Evolutionary conservation across 805 yeast genomes (phyloP).

Genomic region (Myxozyma nipponensis): DNA sequence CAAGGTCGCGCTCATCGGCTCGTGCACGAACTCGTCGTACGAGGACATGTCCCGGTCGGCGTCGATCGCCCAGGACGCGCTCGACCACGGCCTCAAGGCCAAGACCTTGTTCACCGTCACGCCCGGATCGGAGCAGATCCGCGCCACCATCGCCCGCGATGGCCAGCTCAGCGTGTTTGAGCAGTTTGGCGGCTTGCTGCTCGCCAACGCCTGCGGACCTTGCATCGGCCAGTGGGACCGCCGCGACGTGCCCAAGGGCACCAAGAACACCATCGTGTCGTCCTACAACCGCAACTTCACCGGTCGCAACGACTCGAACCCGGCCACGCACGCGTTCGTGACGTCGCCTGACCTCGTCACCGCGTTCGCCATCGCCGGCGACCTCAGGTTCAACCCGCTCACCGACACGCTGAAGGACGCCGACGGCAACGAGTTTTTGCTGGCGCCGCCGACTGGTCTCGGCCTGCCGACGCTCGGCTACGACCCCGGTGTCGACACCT

Average conservation of each 20-base stretch:
- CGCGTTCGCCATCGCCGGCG: constrained; percentile 93
- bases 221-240: constrained; percentile 99
- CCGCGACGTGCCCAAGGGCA: constrained; percentile 54
- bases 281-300: constrained; percentile 97
- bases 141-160: constrained; percentile 95
- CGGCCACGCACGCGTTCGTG: constrained; percentile 93
- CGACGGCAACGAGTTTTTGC: constrained; percentile 70
- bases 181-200: constrained; percentile 83
- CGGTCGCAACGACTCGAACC: constrained; percentile 97
- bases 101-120: constrained; percentile 90
- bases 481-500: constrained; percentile 55
- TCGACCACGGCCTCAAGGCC: constrained; percentile 79
- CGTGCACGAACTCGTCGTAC: constrained; percentile 97
- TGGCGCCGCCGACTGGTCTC: constrained; percentile 66
- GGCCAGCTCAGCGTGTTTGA: constrained; percentile 79
- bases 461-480: constrained; percentile 69
- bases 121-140: constrained; percentile 97
- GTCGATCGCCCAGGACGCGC: constrained; percentile 83
- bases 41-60: constrained; percentile 98
- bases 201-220: constrained; percentile 99
- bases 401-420: constrained; percentile 72
- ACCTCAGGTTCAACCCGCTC: constrained; percentile 84
- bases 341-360: constrained; percentile 99
- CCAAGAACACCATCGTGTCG: constrained; percentile 79
- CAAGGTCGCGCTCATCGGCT: constrained; percentile 93